Evolutionary conservation across 2,329 filamentous ascomycete genomes (phyloP).

Genomic region (Bipolaris victoriae): DNA sequence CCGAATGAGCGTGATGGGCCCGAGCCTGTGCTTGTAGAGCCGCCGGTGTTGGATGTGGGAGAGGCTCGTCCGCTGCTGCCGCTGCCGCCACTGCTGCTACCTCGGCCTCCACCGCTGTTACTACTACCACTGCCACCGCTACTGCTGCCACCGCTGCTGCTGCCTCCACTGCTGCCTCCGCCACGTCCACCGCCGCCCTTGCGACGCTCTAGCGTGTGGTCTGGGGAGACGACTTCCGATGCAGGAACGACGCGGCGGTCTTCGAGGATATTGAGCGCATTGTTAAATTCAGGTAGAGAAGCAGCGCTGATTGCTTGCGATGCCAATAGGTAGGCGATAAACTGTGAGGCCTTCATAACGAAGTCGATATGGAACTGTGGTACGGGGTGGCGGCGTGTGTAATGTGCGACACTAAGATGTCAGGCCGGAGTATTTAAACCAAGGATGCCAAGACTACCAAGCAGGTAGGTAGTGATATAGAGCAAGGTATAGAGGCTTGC

Average conservation of each 20-base stretch:
- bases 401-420: slow-evolving; percentile 10
- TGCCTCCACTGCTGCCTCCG: slow-evolving; percentile 34
- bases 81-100: slow-evolving; percentile 14
- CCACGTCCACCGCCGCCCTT: slow-evolving; percentile 48
- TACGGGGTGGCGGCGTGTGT: slow-evolving; percentile 1
- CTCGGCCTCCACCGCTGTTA: slow-evolving; percentile 12
- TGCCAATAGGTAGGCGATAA: slow-evolving; percentile 32
- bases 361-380: slow-evolving; percentile 13
- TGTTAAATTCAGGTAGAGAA: slow-evolving; percentile 37
- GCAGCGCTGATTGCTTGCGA: slow-evolving; percentile 31
- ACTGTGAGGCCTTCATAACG: slow-evolving; percentile 37
- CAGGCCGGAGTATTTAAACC: not conserved
- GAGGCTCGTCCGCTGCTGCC: slow-evolving; percentile 25
- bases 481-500: slow-evolving; percentile 4
- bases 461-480: not conserved
- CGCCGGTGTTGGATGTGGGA: slow-evolving; percentile 42
- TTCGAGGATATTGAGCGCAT: slow-evolving; percentile 32
- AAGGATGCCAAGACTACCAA: not conserved
- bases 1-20: slow-evolving; percentile 65
- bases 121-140: slow-evolving; percentile 5
- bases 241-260: slow-evolving; percentile 22
- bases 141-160: slow-evolving; percentile 11
- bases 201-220: slow-evolving; percentile 45
- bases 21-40: slow-evolving; percentile 61
- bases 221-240: slow-evolving; percentile 37